Evolutionary conservation across 1,139 yeast genomes (phyloP).

Genomic region (Taphrina confusa): DNA sequence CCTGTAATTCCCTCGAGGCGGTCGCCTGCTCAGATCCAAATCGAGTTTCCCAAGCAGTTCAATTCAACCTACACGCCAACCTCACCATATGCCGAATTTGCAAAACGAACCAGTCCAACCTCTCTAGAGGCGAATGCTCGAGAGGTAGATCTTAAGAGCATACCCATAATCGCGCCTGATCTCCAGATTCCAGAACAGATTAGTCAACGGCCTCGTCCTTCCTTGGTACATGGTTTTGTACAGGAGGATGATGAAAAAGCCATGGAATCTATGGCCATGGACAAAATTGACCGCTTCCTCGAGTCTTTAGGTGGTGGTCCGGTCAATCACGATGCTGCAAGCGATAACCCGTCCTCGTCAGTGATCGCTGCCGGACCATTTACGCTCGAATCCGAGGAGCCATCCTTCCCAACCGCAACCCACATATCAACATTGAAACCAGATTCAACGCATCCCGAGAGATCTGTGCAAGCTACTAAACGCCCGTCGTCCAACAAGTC

Average conservation of each 20-base stretch:
- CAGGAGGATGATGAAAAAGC: constrained; percentile 27
- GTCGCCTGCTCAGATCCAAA: background rate
- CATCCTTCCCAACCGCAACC: background rate
- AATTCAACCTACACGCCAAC: background rate
- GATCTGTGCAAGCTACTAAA: background rate
- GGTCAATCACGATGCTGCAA: background rate
- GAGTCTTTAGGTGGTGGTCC: constrained; percentile 14
- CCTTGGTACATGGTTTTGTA: constrained; percentile 14
- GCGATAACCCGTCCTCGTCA: constrained; percentile 6
- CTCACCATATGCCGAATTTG: background rate
- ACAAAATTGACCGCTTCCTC: constrained; percentile 23
- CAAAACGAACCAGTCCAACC: background rate
- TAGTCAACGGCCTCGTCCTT: constrained; percentile 4
- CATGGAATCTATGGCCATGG: constrained; percentile 14
- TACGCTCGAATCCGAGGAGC: background rate
- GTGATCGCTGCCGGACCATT: background rate
- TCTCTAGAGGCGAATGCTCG: background rate
- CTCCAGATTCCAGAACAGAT: background rate
- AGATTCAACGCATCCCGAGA: background rate
- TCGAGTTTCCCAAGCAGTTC: background rate
- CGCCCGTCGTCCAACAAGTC: background rate
- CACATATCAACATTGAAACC: background rate
- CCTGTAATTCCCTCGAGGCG: background rate
- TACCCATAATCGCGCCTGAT: constrained; percentile 3
- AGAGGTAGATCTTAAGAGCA: background rate